Evolutionary conservation across 2,329 filamentous ascomycete genomes (phyloP), one percentile per base, ranked within the genome.

Genomic region (Penicillium sp.): DNA sequence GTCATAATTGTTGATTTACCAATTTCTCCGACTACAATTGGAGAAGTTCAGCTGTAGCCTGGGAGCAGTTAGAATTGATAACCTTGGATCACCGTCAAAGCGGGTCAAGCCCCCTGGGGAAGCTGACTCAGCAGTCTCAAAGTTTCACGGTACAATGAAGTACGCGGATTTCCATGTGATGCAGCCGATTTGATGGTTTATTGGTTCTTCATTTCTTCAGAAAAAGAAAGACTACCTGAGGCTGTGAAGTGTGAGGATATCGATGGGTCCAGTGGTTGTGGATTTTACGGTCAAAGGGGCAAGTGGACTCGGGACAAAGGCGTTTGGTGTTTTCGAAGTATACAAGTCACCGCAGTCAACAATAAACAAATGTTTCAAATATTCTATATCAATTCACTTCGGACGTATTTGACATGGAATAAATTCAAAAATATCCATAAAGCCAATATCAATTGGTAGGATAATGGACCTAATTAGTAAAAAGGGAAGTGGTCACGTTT

Each of bases 81-180:
- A 42, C 35, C 9, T 50, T 25, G 42, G 29, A n/a, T 23, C 25
- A 47, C 25, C 29, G 35, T 49, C 13, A 55, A 49, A 46, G 42
- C 31, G 42, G 23, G 50, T 45, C 48, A 31, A 13, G 39, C 23
- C 25, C 39, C 53, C 53, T 16, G 60, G 60, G 53, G 44, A 46
- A 45, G 63, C 61, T 67, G 58, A 67, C 55, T 65, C 63, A 64
- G 56, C 63, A 60, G 51, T 61, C 60, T 64, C 60, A 62, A 31
- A n/a, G 42, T 43, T 56, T 35, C 54, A 56, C 54, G 53, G 62
- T 64, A 64, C 47, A 62, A 60, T 49, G 23, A 51, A 51, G 54
- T 23, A 56, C 54, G 25, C 9, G 27, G 8, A 48, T 19, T n/a
- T 42, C 19, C 49, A 56, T 47, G 43, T 56, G 54, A 52, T 50